phyloP scores from a whole-genome alignment of 345 rosid genomes.

The Xanthoceras sorbifolium region DNA sequence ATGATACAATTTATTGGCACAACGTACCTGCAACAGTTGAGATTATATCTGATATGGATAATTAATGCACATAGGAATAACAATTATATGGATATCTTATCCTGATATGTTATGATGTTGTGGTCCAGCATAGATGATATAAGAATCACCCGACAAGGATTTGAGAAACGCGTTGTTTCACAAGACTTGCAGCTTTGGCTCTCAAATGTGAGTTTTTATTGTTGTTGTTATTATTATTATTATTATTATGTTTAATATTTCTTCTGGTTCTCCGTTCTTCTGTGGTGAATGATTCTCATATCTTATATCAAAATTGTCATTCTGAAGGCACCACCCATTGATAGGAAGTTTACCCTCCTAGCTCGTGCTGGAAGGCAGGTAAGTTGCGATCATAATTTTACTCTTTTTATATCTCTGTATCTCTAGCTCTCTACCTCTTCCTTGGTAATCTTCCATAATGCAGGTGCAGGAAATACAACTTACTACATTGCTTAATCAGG shows the following conservation, averaged over 20 bases:
- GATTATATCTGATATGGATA: not conserved
- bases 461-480: constrained; percentile 91
- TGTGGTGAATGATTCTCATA: not conserved
- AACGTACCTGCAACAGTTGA: not conserved
- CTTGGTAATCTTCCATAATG: not conserved
- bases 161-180: constrained; percentile 88
- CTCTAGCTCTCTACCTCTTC: not conserved
- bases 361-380: constrained; percentile 94
- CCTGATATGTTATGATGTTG: not conserved
- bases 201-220: constrained; percentile 71
- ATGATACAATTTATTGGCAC: not conserved
- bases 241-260: not conserved
- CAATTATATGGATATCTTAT: not conserved
- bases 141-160: constrained; percentile 78
- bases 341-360: constrained; percentile 65
- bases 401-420: not conserved
- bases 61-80: not conserved
- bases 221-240: not conserved
- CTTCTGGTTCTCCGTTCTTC: no score
- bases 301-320: not conserved
- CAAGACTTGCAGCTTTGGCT: constrained; percentile 97
- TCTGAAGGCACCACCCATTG: constrained; percentile 69
- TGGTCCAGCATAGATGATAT: constrained; percentile 65
- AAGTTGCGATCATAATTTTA: not conserved
- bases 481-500: constrained; percentile 76